phyloP scores from a whole-genome alignment of 805 yeast species.

The Ogataea sp. region DNA sequence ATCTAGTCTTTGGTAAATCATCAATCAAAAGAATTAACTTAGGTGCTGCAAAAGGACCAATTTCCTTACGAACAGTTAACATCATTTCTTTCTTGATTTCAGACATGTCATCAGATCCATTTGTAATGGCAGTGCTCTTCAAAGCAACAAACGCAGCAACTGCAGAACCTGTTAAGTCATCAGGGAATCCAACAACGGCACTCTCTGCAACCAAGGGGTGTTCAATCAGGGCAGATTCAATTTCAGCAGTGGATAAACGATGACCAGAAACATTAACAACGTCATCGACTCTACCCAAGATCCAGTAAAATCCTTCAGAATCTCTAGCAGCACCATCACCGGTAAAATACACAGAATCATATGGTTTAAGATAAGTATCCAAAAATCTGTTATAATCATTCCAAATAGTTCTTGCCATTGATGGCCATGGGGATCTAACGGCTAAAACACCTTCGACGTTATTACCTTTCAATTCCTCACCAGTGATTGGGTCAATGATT shows the following conservation, averaged over 20 bases:
- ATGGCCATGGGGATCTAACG: slow-evolving; percentile 71
- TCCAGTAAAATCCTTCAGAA: slow-evolving; percentile 79
- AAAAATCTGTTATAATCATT: slow-evolving; percentile 63
- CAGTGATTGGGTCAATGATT: slow-evolving; percentile 67
- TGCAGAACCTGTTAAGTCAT: slow-evolving; percentile 82
- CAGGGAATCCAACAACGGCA: slow-evolving; percentile 79
- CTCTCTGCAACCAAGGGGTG: slow-evolving; percentile 64
- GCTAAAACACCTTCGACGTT: slow-evolving; percentile 80
- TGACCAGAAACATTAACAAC: slow-evolving; percentile 86
- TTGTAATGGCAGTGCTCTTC: slow-evolving; percentile 40
- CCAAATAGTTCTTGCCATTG: slow-evolving; percentile 80
- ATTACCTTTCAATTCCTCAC: slow-evolving; percentile 58
- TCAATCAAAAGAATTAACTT: slow-evolving; percentile 62
- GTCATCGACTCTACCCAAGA: slow-evolving; percentile 80
- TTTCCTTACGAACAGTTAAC: slow-evolving; percentile 66
- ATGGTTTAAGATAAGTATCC: slow-evolving; percentile 79
- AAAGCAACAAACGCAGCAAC: slow-evolving; percentile 76
- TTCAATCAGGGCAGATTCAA: slow-evolving; percentile 75
- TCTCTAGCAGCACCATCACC: slow-evolving; percentile 91
- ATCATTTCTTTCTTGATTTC: slow-evolving; percentile 56
- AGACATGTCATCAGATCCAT: slow-evolving; percentile 40
- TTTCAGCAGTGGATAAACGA: slow-evolving; percentile 82
- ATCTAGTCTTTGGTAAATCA: slow-evolving; percentile 80
- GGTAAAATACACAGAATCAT: slow-evolving; percentile 75
- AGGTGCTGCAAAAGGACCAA: slow-evolving; percentile 85